Evolutionary conservation across 345 rosid genomes (phyloP), one percentile per base, ranked within the genome.

Genomic region (Corchorus capsularis): DNA sequence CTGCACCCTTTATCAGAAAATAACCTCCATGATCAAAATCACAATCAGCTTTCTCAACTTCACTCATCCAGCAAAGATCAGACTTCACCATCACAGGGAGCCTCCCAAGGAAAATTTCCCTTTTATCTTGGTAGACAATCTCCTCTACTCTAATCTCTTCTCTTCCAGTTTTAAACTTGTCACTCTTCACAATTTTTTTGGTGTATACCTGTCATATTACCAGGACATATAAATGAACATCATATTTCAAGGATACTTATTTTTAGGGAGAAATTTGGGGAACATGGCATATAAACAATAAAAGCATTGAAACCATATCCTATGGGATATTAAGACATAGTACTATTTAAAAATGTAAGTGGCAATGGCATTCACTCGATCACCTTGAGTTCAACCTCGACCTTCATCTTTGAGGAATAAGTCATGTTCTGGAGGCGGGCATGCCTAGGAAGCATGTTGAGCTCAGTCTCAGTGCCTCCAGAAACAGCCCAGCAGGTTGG

Each of bases 381-480:
- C 79, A 89, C 99, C 98, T 92, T 87, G 82, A 93, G 85, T 52
- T 79, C 67, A 71, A 92, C 88, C 61, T 83, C 78, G 9, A 92
- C 87, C 80, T 87, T 92, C 87, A 96, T 89, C 80, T 87, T 78
- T 0, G 95, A 63, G 2, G 97, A 87, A 76, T 93, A 96, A 0
- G 98, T 93, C 96, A 92, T 96, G 75, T 96, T 96, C 82, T 96
- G 99, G 62, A 96, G 93, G 63, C 97, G 85, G 0, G 97, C 94
- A 81, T 91, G 91, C 83, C 94, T 87, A 0, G 96, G 96, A 57
- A 89, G 82, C 77, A 93, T 59, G 46, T 79, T 84, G 13, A 74
- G 87, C 34, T 86, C 93, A 49, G 70, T 83, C 34, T 86, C 93
- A 49, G 70, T 83, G 4, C 63, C 81, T 4, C 78, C 82, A 0